A percentile compares a stretch with the other conserved stretches of the same genome.
These are phyloP conservation scores for Neltuma alba DNA, from an alignment of 306 rosid genomes.

Conservation along the genomic window DNA sequence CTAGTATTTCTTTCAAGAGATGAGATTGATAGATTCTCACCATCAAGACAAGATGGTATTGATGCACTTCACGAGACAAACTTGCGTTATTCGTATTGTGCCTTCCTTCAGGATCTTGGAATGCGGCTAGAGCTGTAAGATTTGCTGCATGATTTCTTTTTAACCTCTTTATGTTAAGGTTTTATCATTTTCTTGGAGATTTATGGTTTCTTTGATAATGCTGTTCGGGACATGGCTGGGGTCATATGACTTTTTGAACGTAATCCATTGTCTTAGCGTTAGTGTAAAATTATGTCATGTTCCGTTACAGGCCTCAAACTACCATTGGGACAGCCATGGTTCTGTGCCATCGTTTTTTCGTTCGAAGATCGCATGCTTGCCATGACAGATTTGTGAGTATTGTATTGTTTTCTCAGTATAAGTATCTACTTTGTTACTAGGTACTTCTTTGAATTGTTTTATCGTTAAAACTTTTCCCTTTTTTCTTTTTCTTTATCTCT, in stretches of 20 bases:
- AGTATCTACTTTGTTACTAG: background rate
- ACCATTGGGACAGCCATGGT: conserved; percentile 82
- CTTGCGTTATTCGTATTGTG: conserved; percentile 72
- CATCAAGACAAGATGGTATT: conserved; percentile 83
- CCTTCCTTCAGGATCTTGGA: conserved; percentile 78
- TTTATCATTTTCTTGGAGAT: conserved; percentile 1
- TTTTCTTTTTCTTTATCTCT: background rate
- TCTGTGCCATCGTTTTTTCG: conserved; percentile 80
- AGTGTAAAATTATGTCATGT: conserved; percentile 26
- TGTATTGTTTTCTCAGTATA: background rate
- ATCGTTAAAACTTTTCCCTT: background rate
- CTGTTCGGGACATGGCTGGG: background rate
- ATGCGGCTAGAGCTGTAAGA: conserved; percentile 72
- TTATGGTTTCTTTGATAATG: background rate
- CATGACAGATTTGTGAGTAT: conserved; percentile 84
- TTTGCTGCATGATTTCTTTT: background rate
- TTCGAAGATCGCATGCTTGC: conserved; percentile 73
- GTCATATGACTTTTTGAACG: background rate
- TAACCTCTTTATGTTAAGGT: background rate
- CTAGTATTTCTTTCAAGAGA: conserved; percentile 64
- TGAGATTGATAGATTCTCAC: conserved; percentile 80
- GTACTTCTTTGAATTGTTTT: conserved; percentile 10
- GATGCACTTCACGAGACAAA: conserved; percentile 62
- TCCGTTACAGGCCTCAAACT: conserved; percentile 73
- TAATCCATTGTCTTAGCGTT: conserved; percentile 1